A percentile compares a stretch with the other conserved stretches of the same genome.
Conservation (phyloP, 108 stramenopile species). For the Pseudonitzschia multistriata region DNA sequence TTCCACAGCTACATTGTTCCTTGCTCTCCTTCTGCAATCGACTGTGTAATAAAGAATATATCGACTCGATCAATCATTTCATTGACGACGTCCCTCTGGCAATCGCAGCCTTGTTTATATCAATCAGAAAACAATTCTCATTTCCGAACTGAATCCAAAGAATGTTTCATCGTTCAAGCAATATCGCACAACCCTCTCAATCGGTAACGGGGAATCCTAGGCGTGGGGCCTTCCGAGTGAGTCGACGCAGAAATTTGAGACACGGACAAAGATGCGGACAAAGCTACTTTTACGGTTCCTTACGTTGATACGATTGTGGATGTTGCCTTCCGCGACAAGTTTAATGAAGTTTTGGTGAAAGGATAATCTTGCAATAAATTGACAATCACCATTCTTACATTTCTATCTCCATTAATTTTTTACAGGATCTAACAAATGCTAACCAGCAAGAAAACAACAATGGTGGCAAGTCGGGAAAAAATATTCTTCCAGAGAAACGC, state of each 20-base stretch:
- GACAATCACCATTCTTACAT: neutral
- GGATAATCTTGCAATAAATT: neutral
- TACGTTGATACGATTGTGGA: no score
- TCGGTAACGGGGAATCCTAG: slow-evolving; percentile 31
- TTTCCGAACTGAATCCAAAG: neutral
- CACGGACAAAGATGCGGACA: neutral
- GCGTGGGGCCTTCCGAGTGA: slow-evolving; percentile 41
- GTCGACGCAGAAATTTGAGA: neutral
- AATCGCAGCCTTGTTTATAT: neutral
- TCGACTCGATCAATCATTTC: slow-evolving; percentile 14
- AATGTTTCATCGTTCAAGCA: slow-evolving; percentile 26
- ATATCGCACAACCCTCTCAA: slow-evolving; percentile 9
- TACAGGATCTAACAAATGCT: slow-evolving; percentile 38
- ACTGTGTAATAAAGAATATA: slow-evolving; percentile 2
- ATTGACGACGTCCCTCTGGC: slow-evolving; percentile 11
- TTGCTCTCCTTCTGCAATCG: slow-evolving; percentile 15
- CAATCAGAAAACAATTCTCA: neutral
- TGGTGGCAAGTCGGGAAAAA: slow-evolving; percentile 34
- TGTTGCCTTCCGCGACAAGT: no score
- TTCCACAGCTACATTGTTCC: neutral
- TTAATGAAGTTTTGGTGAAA: no score
- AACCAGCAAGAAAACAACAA: slow-evolving; percentile 16
- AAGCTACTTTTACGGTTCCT: no score
- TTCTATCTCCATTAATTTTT: neutral
- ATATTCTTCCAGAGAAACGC: slow-evolving; percentile 33